Conservation (phyloP, 2,329 filamentous ascomycete species). For the Fusarium torreyae region DNA sequence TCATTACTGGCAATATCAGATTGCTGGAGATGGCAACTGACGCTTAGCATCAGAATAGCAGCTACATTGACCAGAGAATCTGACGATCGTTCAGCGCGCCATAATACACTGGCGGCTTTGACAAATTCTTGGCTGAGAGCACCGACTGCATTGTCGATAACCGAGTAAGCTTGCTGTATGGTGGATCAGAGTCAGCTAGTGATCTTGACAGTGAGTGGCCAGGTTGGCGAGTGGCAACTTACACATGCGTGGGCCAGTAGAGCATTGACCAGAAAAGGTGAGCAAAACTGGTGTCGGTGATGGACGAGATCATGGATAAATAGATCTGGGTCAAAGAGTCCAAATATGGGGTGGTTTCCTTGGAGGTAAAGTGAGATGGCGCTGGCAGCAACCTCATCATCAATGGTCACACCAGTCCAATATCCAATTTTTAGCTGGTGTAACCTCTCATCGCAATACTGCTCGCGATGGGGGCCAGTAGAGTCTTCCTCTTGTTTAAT, state of each 20-base stretch:
- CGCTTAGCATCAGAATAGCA: constrained; percentile 30
- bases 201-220: background rate
- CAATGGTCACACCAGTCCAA: constrained; percentile 54
- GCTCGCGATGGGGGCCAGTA: background rate
- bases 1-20: constrained; percentile 15
- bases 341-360: constrained; percentile 55
- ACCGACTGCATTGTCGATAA: constrained; percentile 15
- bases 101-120: constrained; percentile 24
- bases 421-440: constrained; percentile 44
- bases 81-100: constrained; percentile 33
- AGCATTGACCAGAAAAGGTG: constrained; percentile 52
- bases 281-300: constrained; percentile 49
- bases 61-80: constrained; percentile 36
- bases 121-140: constrained; percentile 26
- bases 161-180: constrained; percentile 27
- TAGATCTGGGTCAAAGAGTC: constrained; percentile 53
- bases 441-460: constrained; percentile 18
- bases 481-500: constrained; percentile 11
- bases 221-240: constrained; percentile 20
- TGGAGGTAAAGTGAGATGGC: constrained; percentile 53
- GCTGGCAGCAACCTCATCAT: constrained; percentile 50
- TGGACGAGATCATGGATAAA: constrained; percentile 54
- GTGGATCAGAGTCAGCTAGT: constrained; percentile 6
- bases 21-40: constrained; percentile 21
- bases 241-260: constrained; percentile 55